These are phyloP conservation scores for Lichtheimia ornata DNA, from an alignment of 371 early-diverging fungal species.

Conservation along the genomic window DNA sequence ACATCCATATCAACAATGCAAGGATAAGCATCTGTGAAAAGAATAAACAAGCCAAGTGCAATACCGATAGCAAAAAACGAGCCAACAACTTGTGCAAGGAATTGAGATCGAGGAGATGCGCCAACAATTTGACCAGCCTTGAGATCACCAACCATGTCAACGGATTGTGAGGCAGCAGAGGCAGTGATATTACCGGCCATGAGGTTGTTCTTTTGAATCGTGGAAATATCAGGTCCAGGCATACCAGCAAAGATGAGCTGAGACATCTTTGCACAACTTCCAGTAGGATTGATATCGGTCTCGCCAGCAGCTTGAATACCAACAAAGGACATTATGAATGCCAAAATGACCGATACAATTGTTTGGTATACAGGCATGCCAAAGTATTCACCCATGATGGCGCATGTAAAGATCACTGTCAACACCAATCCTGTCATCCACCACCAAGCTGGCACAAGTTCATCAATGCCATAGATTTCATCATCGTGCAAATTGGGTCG, in stretches of 20 bases:
- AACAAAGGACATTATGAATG: constrained; percentile 70
- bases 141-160: constrained; percentile 69
- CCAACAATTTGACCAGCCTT: constrained; percentile 67
- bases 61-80: constrained; percentile 60
- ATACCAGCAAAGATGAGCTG: constrained; percentile 63
- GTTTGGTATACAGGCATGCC: constrained; percentile 58
- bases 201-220: constrained; percentile 55
- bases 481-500: constrained; percentile 9
- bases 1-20: constrained; percentile 46
- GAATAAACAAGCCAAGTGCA: constrained; percentile 59
- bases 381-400: constrained; percentile 59
- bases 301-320: constrained; percentile 71
- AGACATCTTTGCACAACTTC: constrained; percentile 62
- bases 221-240: constrained; percentile 36
- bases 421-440: constrained; percentile 61
- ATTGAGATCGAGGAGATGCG: constrained; percentile 63
- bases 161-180: constrained; percentile 61
- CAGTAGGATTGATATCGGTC: constrained; percentile 70
- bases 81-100: constrained; percentile 63
- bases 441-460: constrained; percentile 63
- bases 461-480: constrained; percentile 10
- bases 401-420: constrained; percentile 60
- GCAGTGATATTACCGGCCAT: constrained; percentile 66
- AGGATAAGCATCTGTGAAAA: constrained; percentile 65
- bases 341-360: constrained; percentile 64